Evolutionary conservation across 768 basidiomycete genomes (phyloP).

Genomic region (Tricholoma terreum): DNA sequence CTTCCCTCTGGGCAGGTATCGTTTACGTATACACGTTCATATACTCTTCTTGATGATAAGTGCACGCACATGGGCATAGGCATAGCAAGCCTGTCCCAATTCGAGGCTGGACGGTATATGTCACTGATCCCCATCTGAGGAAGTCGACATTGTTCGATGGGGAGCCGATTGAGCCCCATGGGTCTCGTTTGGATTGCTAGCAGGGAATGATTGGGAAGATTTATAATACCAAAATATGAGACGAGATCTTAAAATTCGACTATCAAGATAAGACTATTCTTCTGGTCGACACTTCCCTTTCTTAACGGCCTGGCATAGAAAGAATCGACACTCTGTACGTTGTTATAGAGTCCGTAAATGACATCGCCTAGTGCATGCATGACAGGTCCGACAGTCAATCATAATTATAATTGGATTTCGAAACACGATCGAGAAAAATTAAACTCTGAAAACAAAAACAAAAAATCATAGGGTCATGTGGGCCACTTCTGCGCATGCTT

Average conservation of each 20-base stretch:
- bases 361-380: no score
- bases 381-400: no score
- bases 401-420: no score
- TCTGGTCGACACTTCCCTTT: no score
- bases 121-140: neutral
- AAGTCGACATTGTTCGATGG: neutral
- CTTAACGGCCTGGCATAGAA: no score
- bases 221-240: no score
- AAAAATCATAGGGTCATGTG: neutral
- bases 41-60: neutral
- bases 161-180: neutral
- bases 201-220: no score
- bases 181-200: neutral
- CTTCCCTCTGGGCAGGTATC: slow-evolving; percentile 1
- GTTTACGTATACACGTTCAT: slow-evolving; percentile 1
- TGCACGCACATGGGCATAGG: neutral
- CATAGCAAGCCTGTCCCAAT: neutral
- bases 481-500: neutral
- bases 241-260: no score
- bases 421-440: neutral
- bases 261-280: no score
- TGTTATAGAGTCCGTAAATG: no score
- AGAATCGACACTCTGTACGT: no score
- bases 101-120: neutral
- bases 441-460: neutral